Conservation (phyloP, 345 rosid genomes). For the Brassica incana region DNA sequence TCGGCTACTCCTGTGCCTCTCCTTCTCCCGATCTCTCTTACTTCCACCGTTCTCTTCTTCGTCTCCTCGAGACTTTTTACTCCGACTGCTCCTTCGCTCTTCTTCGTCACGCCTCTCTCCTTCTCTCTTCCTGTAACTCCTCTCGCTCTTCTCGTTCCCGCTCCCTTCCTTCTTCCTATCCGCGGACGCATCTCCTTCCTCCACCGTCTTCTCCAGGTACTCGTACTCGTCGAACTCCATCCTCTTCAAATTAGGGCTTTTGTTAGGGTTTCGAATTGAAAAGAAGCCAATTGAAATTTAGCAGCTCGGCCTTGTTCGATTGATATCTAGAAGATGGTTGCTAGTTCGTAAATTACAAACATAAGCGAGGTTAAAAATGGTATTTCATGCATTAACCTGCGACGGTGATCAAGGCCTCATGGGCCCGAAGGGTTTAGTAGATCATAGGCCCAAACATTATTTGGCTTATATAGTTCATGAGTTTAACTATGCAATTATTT, state of each 20-base stretch:
- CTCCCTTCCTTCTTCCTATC: conserved; percentile 50
- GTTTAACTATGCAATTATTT: background rate
- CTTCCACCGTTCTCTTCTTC: conserved; percentile 57
- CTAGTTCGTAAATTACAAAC: background rate
- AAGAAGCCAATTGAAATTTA: background rate
- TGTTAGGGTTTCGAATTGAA: conserved; percentile 35
- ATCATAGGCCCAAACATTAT: background rate
- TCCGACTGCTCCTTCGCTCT: conserved; percentile 45
- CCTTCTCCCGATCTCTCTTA: conserved; percentile 49
- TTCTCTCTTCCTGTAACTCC: conserved; percentile 70
- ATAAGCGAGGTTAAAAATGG: conserved; percentile 16
- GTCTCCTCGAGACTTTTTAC: conserved; percentile 57
- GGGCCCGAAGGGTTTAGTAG: conserved; percentile 2
- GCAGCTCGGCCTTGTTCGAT: conserved; percentile 4
- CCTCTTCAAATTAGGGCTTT: conserved; percentile 22
- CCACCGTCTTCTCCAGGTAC: conserved; percentile 89
- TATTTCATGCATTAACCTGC: background rate
- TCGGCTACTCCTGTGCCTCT: conserved; percentile 52
- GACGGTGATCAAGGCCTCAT: background rate
- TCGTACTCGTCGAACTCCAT: conserved; percentile 97
- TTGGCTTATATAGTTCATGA: background rate
- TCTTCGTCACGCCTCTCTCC: conserved; percentile 49
- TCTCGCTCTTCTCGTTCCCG: conserved; percentile 59
- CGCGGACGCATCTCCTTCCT: conserved; percentile 48
- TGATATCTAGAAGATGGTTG: conserved; percentile 20